Evolutionary conservation across 2,329 filamentous ascomycete genomes (phyloP).

Genomic region (Tolypocladium endophyticum): DNA sequence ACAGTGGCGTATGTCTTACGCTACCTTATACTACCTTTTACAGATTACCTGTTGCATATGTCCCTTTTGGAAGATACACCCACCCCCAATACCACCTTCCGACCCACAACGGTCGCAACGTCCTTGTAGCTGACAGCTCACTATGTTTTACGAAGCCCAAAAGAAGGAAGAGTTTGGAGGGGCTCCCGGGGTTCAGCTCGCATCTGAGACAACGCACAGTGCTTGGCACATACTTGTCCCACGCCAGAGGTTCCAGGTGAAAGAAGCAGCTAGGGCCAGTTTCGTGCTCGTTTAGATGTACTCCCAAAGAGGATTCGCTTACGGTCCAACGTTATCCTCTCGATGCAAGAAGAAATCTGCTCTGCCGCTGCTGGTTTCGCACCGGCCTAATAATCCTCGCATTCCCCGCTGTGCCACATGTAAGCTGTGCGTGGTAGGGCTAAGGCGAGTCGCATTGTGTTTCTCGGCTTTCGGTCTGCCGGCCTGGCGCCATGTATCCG

Average conservation of each 20-base stretch:
- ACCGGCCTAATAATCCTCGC: not conserved
- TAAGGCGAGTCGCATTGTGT: not conserved
- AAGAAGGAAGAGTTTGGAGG: not conserved
- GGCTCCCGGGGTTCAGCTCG: not conserved
- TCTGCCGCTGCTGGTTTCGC: not conserved
- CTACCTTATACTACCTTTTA: not conserved
- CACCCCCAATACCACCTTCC: not conserved
- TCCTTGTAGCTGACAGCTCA: not conserved
- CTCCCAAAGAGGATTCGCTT: not conserved
- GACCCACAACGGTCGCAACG: not conserved
- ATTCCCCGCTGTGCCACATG: not conserved
- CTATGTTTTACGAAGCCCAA: not conserved
- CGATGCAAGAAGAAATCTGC: not conserved
- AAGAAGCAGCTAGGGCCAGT: too few species aligned
- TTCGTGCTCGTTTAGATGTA: too few species aligned
- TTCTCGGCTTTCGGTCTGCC: not conserved
- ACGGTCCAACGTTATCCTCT: not conserved
- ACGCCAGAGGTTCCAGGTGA: not conserved
- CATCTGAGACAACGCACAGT: not conserved
- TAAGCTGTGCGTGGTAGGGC: not conserved
- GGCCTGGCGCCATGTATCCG: not conserved
- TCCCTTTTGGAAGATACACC: not conserved
- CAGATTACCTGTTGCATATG: not conserved
- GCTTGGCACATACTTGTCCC: not conserved
- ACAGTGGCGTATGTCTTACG: not conserved